Evolutionary conservation across 2,329 filamentous ascomycete species (phyloP).

Genomic region (Aspergillus amoenus): DNA sequence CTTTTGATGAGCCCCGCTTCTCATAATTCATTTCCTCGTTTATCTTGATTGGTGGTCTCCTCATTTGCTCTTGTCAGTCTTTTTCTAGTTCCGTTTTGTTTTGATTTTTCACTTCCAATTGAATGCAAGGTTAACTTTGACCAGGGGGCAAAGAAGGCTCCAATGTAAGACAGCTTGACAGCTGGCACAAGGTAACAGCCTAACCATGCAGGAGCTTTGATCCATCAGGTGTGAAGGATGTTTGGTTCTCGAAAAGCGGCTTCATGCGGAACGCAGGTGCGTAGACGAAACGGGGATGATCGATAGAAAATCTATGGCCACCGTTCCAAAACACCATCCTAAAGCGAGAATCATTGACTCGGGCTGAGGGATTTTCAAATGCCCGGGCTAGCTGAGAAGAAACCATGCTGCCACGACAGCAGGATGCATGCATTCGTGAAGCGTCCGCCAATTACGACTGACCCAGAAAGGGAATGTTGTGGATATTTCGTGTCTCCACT

Average conservation of each 20-base stretch:
- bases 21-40: background rate
- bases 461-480: constrained; percentile 31
- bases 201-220: constrained; percentile 34
- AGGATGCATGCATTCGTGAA: constrained; percentile 39
- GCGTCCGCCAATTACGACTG: constrained; percentile 33
- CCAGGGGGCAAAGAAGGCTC: constrained; percentile 19
- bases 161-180: constrained; percentile 34
- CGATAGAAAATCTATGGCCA: constrained; percentile 29
- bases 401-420: constrained; percentile 38
- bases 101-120: constrained; percentile 12
- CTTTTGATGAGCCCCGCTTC: background rate
- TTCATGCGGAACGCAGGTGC: constrained; percentile 31
- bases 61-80: constrained; percentile 18
- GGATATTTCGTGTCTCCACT: constrained; percentile 38
- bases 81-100: constrained; percentile 8
- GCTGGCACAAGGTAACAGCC: constrained; percentile 34
- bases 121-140: constrained; percentile 27
- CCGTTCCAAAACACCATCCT: constrained; percentile 27
- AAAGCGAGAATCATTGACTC: constrained; percentile 21
- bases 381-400: constrained; percentile 30
- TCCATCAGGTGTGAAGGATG: constrained; percentile 26
- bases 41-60: background rate
- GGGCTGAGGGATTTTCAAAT: constrained; percentile 39
- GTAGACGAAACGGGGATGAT: constrained; percentile 31
- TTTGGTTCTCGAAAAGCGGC: constrained; percentile 21